Percentiles rank a stretch among this genome's conserved stretches.
Evolutionary conservation across 345 rosid species (phyloP).

Genomic region (Populus nigra): DNA sequence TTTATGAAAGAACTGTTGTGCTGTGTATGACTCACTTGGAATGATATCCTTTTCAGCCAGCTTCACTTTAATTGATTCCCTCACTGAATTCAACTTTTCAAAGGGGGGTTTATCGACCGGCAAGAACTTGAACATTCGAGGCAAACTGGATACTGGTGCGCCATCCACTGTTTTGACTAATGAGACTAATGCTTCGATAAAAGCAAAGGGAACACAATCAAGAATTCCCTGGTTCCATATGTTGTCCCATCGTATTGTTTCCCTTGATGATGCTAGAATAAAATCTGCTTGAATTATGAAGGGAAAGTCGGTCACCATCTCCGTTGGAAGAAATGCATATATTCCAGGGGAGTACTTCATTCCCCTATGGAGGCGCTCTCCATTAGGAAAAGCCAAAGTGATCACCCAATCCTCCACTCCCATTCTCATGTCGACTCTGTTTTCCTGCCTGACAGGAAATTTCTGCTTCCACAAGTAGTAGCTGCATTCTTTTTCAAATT

Average conservation of each 20-base stretch:
- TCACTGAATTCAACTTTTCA: conserved; percentile 37
- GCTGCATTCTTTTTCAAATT: conserved; percentile 37
- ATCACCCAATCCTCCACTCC: conserved; percentile 65
- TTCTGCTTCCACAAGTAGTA: conserved; percentile 74
- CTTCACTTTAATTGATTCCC: conserved; percentile 39
- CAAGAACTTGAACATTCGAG: conserved; percentile 35
- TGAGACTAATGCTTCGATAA: not conserved
- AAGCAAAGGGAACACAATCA: too few species aligned
- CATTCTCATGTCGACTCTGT: conserved; percentile 57
- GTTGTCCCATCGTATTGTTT: conserved; percentile 57
- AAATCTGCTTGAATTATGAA: conserved; percentile 76
- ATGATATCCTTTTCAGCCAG: conserved; percentile 42
- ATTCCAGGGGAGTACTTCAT: conserved; percentile 49
- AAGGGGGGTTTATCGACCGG: conserved; percentile 44
- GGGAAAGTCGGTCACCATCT: conserved; percentile 67
- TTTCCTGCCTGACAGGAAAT: conserved; percentile 55
- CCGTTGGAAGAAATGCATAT: conserved; percentile 75
- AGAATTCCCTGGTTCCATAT: conserved; percentile 82
- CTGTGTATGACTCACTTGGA: conserved; percentile 50
- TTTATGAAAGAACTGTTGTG: conserved; percentile 59
- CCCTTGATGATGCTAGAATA: conserved; percentile 65
- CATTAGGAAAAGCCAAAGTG: conserved; percentile 68
- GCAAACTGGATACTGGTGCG: too few species aligned
- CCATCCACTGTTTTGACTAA: too few species aligned
- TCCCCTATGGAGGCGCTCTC: conserved; percentile 54